Base-by-base conservation (phyloP, 2,329 filamentous ascomycete genomes). In the Paracamarosporium sp. region DNA sequence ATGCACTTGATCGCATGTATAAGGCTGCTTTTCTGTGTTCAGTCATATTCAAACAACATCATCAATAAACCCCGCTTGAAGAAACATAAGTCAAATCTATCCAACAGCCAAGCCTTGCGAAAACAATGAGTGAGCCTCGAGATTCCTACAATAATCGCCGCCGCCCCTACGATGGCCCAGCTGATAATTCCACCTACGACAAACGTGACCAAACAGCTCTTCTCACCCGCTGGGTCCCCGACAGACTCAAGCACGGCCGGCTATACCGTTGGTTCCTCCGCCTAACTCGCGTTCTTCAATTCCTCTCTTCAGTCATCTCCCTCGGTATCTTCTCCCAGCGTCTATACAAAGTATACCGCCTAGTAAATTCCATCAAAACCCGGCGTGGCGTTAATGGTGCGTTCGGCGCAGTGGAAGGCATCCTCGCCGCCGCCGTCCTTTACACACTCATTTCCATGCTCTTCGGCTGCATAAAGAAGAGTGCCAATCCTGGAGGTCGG, bases 251-350 rank as follows among this genome's bases (percentile, higher is more conserved):
- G 48, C 48, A 64, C 28, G 56, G 52, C 1, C 27, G 59, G 5
- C 55, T 69, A 53, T 74, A 72, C 61, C 63, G 63, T 27, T 63
- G 56, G 55, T 58, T 79, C 44, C 71, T 79, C 20, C 73, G 74
- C 50, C 43, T 77, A n/a, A 68, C 74, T 1, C 78, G 78, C 47
- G 59, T 79, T 35, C 60, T 81, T n/a, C 79, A 81, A 61, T 78
- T 82, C 63, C 60, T 80, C 46, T 80, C 78, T n/a, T 64, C 79
- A 8, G 60, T 76, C 53, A 70, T 78, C 58, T 81, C 79, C 3
- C 73, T 82, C 25, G 76, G 75, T 40, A 59, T 81, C 60, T 81
- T 82, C 73, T 77, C 76, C n/a, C 59, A 63, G 4, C 78, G 79
- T 25, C 27, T 80, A 9, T 71, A 70, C 66, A 79, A 78, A 38